phyloP scores from a whole-genome alignment of 148 eudicot species.

The Hydrangea macrophylla region DNA sequence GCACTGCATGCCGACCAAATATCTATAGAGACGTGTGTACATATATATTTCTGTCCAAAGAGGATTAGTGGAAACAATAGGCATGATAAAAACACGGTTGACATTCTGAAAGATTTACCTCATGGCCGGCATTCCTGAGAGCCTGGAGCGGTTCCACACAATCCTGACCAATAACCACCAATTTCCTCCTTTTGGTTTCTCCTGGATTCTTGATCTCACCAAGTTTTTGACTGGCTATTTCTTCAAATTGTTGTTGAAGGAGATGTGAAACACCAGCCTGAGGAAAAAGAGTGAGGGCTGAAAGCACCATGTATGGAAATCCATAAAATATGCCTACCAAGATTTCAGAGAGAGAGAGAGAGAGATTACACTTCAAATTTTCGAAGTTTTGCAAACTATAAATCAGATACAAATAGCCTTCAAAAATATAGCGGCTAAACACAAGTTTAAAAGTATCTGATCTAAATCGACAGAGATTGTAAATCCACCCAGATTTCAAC shows the following conservation, averaged over 20 bases:
- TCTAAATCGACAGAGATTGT: too few relatives aligned
- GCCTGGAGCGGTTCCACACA: conserved; percentile 91
- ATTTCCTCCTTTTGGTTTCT: conserved; percentile 35
- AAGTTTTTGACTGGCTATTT: conserved; percentile 48
- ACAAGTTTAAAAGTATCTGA: too few relatives aligned
- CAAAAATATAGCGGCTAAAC: too few relatives aligned
- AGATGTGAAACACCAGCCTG: conserved; percentile 88
- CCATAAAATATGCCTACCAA: too few relatives aligned
- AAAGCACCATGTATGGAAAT: too few relatives aligned
- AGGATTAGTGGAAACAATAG: not conserved
- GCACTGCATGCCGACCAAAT: not conserved
- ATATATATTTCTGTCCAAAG: not conserved
- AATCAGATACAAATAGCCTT: too few relatives aligned
- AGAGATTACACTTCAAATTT: too few relatives aligned
- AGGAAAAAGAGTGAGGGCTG: not conserved
- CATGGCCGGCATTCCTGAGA: conserved; percentile 63
- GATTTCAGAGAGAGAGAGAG: too few relatives aligned
- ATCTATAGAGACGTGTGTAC: too few relatives aligned
- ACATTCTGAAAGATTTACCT: conserved; percentile 47
- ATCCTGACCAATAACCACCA: conserved; percentile 80
- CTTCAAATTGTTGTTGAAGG: conserved; percentile 76
- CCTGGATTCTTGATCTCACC: conserved; percentile 24
- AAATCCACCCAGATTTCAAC: too few relatives aligned
- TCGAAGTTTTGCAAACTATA: too few relatives aligned
- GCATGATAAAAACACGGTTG: not conserved